Percentiles rank a stretch among this genome's conserved stretches.
These are phyloP conservation scores for Coemansia javaensis DNA, from an alignment of 192 early-diverging fungal species.

Conservation along the genomic window DNA sequence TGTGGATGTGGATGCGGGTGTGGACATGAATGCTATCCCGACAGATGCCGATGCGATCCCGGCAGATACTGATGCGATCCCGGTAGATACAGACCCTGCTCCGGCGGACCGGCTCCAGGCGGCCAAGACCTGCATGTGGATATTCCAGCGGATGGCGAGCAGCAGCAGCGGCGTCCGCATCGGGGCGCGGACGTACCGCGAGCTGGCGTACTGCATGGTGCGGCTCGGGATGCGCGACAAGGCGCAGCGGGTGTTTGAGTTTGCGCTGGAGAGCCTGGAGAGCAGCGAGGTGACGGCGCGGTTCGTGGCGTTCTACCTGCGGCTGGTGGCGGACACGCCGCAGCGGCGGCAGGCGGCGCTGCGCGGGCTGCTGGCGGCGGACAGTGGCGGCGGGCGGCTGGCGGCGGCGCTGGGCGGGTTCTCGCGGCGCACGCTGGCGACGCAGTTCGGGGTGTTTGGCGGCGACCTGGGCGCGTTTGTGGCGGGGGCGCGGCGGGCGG, in stretches of 20 bases:
- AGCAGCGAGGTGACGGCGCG: conserved; percentile 10
- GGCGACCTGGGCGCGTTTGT: conserved; percentile 30
- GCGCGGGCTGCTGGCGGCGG: conserved; percentile 5
- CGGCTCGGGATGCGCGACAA: conserved; percentile 32
- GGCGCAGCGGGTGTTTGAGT: conserved; percentile 34
- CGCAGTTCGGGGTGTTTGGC: conserved; percentile 38
- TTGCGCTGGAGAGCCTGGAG: conserved; percentile 30
- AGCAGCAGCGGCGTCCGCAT: conserved; percentile 9
- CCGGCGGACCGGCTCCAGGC: conserved; percentile 14
- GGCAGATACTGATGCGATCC: background rate
- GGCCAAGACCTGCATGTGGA: conserved; percentile 27
- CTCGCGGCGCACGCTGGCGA: conserved; percentile 13
- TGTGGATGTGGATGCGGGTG: no score
- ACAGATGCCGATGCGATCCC: background rate
- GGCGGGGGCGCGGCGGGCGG: conserved; percentile 6
- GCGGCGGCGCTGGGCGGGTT: conserved; percentile 5
- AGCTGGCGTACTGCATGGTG: conserved; percentile 35
- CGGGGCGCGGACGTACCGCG: conserved; percentile 34
- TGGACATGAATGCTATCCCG: no score
- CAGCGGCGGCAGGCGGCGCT: conserved; percentile 19
- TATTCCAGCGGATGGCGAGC: conserved; percentile 37
- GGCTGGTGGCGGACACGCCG: conserved; percentile 14
- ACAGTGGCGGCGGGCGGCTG: conserved; percentile 12
- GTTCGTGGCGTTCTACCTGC: conserved; percentile 30
- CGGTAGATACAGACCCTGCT: background rate